phyloP scores from a whole-genome alignment of 1,284 basidiomycete species.

The Cryptococcus sp. region DNA sequence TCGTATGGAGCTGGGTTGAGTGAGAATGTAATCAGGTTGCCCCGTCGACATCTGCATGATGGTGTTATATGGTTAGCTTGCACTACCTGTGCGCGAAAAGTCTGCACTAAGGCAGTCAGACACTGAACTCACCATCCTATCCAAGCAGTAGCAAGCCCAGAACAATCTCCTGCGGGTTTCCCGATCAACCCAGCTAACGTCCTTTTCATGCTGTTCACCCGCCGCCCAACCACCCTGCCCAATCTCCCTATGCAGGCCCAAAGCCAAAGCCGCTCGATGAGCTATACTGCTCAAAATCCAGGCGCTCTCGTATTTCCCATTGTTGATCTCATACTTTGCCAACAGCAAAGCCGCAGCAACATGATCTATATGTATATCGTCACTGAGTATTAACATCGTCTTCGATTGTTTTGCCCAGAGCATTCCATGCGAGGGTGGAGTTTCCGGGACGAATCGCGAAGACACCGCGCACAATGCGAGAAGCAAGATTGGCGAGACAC shows the following conservation, averaged over 20 bases:
- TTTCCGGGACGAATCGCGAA: slow-evolving; percentile 15
- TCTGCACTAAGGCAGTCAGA: too few relatives aligned
- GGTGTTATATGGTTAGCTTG: too few relatives aligned
- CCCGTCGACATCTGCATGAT: slow-evolving; percentile 8
- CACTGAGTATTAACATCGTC: slow-evolving; percentile 7
- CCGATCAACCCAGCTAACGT: slow-evolving; percentile 4
- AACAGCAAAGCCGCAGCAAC: slow-evolving; percentile 23
- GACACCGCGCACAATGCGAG: slow-evolving; percentile 24
- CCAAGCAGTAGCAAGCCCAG: slow-evolving; percentile 28
- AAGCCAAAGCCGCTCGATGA: slow-evolving; percentile 16
- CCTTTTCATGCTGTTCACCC: slow-evolving; percentile 6
- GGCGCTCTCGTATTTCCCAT: slow-evolving; percentile 16
- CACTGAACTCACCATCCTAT: slow-evolving; percentile 22
- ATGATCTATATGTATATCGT: slow-evolving; percentile 22
- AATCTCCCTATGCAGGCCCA: slow-evolving; percentile 20
- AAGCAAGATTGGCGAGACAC: slow-evolving; percentile 14
- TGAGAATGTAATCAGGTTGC: slow-evolving; percentile 15
- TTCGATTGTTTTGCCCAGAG: slow-evolving; percentile 26
- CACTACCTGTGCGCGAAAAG: too few relatives aligned
- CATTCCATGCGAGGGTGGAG: slow-evolving; percentile 2
- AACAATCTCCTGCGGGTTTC: slow-evolving; percentile 26
- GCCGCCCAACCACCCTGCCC: background rate
- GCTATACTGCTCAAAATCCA: slow-evolving; percentile 20
- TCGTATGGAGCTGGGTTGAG: background rate
- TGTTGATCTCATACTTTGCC: slow-evolving; percentile 27